Evolutionary conservation across 1,139 yeast genomes (phyloP).

Genomic region (Geotrichum reessii): DNA sequence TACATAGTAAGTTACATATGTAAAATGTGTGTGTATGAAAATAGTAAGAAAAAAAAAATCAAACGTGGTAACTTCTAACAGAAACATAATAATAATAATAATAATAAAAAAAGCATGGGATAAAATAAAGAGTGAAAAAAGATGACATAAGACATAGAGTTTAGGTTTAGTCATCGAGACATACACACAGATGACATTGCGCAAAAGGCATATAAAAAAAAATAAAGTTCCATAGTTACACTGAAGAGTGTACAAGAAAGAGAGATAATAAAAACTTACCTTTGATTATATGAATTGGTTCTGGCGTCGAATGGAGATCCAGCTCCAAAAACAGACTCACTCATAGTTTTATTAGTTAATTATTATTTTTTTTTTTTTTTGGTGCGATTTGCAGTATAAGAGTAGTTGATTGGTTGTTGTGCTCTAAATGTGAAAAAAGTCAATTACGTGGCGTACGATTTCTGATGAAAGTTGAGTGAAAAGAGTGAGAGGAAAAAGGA

Average conservation of each 20-base stretch:
- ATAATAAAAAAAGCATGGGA: background rate
- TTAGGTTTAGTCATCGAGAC: background rate
- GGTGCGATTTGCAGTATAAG: background rate
- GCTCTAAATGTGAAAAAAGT: background rate
- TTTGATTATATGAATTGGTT: slow-evolving; percentile 1
- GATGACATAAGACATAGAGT: background rate
- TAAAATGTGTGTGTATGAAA: background rate
- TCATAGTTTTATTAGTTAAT: background rate
- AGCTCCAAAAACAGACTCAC: slow-evolving; percentile 18
- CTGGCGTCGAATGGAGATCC: slow-evolving; percentile 17
- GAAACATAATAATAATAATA: background rate
- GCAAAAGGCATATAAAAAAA: too few relatives aligned
- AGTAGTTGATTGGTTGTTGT: background rate
- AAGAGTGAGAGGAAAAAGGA: background rate
- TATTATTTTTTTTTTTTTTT: too few relatives aligned
- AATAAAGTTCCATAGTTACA: background rate
- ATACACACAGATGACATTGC: background rate
- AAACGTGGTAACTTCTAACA: slow-evolving; percentile 7
- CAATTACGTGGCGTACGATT: background rate
- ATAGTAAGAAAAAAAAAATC: background rate
- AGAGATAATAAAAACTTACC: slow-evolving; percentile 1
- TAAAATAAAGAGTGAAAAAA: background rate
- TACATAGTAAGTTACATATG: background rate
- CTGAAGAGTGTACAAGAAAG: background rate
- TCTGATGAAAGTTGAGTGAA: background rate